Base-by-base conservation (phyloP, 2,329 filamentous ascomycete species). In the Ophiostoma sp. region DNA sequence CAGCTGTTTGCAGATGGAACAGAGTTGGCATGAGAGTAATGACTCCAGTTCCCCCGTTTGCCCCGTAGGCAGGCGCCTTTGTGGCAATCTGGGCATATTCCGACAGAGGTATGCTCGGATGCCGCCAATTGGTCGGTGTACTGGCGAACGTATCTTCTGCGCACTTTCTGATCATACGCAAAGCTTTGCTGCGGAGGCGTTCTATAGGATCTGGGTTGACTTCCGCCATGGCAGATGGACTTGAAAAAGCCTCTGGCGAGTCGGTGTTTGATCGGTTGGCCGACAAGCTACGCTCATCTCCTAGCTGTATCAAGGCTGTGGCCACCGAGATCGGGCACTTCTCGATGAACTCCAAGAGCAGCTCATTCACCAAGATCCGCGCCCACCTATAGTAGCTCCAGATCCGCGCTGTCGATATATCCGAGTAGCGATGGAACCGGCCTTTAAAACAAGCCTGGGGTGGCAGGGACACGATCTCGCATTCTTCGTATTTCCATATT, bases 331-430 rank as follows among this genome's bases (percentile, higher is more conserved):
- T 52, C 0, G 82, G 82, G 67, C 78, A 80, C 0, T 73, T 73
- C 52, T 76, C 75, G 5, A 75, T 75, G 44, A 80, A 74, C 11
- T 78, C 77, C 9, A 84, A 74, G 12, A 88, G 80, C 58, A 80
- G 78, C 70, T 86, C 80, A 73, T 80, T 82, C 16, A 81, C 74
- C 9, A 87, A 75, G 38, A 87, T 82, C n/a, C 84, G 82, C 6
- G 81, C 80, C 79, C 84, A 86, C 38, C 86, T 84, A 72, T 84
- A 86, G 71, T 87, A 82, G 69, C 84, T 85, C 84, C 84, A 88
- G 55, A 84, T 79, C 38, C 83, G 80, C 8, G 82, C 83, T 18
- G 81, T 76, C 79, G 82, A 85, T 67, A 85, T 80, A 70, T 83
- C 81, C 16, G 76, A 75, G 72, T 88, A 88, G 36, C 80, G 74